These are phyloP conservation scores for Mycena rebaudengoi DNA, from an alignment of 768 basidiomycete species.

Conservation along the genomic window DNA sequence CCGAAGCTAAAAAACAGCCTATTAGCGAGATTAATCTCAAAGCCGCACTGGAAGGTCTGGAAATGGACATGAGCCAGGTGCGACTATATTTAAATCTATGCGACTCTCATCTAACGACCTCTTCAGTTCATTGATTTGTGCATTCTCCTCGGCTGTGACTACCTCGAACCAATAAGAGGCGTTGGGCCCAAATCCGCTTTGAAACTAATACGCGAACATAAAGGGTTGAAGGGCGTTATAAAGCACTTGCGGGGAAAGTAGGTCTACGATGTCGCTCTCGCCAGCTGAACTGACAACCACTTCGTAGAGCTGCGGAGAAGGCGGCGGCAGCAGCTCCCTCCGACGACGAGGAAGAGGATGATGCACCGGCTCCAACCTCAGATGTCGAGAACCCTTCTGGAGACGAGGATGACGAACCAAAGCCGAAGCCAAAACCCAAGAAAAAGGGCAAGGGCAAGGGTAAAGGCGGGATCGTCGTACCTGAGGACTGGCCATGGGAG, in stretches of 20 bases:
- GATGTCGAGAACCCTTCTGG: conserved; percentile 53
- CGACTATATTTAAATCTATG: neutral
- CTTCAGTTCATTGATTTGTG: conserved; percentile 94
- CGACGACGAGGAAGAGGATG: conserved; percentile 45
- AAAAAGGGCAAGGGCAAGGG: conserved; percentile 67
- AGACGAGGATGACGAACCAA: conserved; percentile 34
- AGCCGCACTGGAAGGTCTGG: conserved; percentile 85
- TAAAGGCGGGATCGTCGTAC: conserved; percentile 81
- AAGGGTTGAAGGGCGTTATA: conserved; percentile 74
- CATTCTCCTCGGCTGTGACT: conserved; percentile 96
- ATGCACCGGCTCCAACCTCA: conserved; percentile 52
- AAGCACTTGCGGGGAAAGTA: conserved; percentile 84
- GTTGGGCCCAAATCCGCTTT: conserved; percentile 95
- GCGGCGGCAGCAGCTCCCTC: conserved; percentile 39
- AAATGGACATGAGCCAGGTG: conserved; percentile 93
- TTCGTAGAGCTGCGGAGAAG: conserved; percentile 54
- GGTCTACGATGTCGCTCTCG: conserved; percentile 24
- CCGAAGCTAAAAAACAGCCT: conserved; percentile 96
- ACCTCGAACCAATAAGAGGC: conserved; percentile 98
- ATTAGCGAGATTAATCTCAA: conserved; percentile 92
- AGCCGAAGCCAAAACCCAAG: conserved; percentile 46
- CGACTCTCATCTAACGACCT: neutral
- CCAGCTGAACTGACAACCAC: conserved; percentile 29
- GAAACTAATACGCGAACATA: conserved; percentile 89
- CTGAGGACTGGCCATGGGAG: conserved; percentile 98